Conservation (phyloP, 306 rosid genomes). For the Echinosophora koreensis region DNA sequence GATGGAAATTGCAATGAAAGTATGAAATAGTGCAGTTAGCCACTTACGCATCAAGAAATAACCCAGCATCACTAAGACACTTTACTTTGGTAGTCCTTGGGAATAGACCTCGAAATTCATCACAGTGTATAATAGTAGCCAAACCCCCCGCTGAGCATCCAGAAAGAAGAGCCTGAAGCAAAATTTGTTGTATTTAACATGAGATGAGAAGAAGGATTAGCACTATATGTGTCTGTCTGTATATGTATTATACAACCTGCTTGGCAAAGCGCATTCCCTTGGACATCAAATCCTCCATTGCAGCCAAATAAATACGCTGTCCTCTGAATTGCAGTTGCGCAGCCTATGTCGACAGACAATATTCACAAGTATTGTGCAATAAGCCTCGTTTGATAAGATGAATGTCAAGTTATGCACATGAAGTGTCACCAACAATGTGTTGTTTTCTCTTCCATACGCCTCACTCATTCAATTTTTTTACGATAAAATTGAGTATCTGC, state of each 20-base stretch:
- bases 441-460: constrained; percentile 29
- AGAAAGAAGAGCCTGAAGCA: constrained; percentile 89
- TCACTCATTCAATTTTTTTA: not conserved
- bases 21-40: constrained; percentile 25
- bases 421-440: constrained; percentile 4
- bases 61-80: constrained; percentile 94
- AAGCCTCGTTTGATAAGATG: constrained; percentile 23
- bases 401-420: not conserved
- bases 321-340: constrained; percentile 87
- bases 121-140: constrained; percentile 88
- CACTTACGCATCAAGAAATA: constrained; percentile 87
- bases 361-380: constrained; percentile 12
- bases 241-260: constrained; percentile 59
- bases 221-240: not conserved
- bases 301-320: constrained; percentile 87
- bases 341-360: constrained; percentile 50
- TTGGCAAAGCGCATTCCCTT: constrained; percentile 85
- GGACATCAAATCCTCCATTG: constrained; percentile 82
- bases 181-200: not conserved
- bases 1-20: constrained; percentile 31
- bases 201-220: constrained; percentile 39
- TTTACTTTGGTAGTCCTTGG: constrained; percentile 75
- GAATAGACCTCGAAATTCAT: constrained; percentile 69
- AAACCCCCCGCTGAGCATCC: constrained; percentile 98
- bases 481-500: not conserved